Evolutionary conservation across 352 stramenopile species (phyloP), one percentile per base, ranked within the genome.

Genomic region (Phytophthora palmivora): DNA sequence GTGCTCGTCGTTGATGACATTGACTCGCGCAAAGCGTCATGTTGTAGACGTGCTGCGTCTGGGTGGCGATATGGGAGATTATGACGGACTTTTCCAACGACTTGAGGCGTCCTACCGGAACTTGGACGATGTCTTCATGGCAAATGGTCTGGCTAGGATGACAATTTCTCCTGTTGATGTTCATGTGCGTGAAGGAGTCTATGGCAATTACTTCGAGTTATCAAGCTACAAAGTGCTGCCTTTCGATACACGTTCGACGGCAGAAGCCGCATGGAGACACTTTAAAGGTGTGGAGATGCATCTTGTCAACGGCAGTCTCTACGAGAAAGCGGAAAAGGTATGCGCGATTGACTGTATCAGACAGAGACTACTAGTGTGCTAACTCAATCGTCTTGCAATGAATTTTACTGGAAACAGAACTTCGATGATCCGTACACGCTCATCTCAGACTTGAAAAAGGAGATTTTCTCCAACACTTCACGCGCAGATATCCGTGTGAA

Each of bases 391-490:
- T 28, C 24, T n/a, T 28, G 24, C 24, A 28, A 28, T 28, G 24
- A 28, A 28, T 6, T 33, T 21, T 7, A 7, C 52, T 47, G 26
- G n/a, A n/a, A 42, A 28, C 50, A 51, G 57, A 32, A 56, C 14
- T 28, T 67, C n/a, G 52, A 43, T n/a, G 43, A 62, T 21, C 52
- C 43, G 14, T 67, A 79, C 41, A 79, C 71, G n/a, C 74, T 86
- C 34, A 44, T 86, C 30, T 64, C 79, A 24, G 76, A 73, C 38
- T 74, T 81, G 47, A 68, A 66, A 30, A 72, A 83, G 12, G 73
- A 86, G 58, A 49, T 81, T 4, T 52, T 63, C 15, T 67, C 61
- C 14, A 74, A 77, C 52, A 63, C 58, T 36, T 72, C 60, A 6
- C 62, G 63, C 3, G 70, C 78, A 3, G 58, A 82, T 14, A 79